A percentile compares a stretch with the other conserved stretches of the same genome.
phyloP scores from a whole-genome alignment of 2,329 filamentous ascomycete genomes.

The Orbilia javanica region DNA sequence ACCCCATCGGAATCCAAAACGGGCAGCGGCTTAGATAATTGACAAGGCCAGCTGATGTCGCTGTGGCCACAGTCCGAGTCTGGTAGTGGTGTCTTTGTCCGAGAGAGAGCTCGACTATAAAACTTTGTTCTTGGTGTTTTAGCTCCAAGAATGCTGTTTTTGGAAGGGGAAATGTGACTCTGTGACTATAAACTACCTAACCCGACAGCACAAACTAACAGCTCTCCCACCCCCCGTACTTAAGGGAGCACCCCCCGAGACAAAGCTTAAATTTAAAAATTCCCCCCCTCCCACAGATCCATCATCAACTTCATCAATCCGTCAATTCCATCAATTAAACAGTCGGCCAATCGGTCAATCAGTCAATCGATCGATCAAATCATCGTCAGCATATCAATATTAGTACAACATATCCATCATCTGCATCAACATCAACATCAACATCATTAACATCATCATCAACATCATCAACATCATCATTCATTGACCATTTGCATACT shows the following conservation, averaged over 20 bases:
- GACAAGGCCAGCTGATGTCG: constrained; percentile 14
- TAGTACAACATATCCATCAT: neutral
- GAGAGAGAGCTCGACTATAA: constrained; percentile 20
- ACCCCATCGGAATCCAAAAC: constrained; percentile 54
- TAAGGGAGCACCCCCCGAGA: constrained; percentile 1
- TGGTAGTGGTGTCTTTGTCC: neutral
- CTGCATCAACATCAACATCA: neutral
- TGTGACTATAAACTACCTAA: neutral
- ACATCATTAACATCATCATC: neutral
- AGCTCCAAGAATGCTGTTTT: constrained; percentile 3
- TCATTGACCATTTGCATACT: constrained; percentile 8
- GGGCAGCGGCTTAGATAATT: constrained; percentile 55
- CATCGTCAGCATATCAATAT: too few relatives aligned
- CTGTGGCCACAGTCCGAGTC: constrained; percentile 18
- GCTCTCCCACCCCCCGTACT: neutral
- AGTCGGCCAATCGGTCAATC: too few relatives aligned
- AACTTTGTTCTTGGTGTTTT: constrained; percentile 8
- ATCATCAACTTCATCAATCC: neutral
- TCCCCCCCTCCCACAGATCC: neutral
- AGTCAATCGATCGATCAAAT: too few relatives aligned
- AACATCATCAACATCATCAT: constrained; percentile 8
- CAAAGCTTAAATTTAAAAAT: constrained; percentile 26
- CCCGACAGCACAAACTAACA: neutral
- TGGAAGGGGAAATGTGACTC: neutral
- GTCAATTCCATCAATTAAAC: too few relatives aligned